Evolutionary conservation across 805 yeast genomes (phyloP).

Genomic region (Kazachstania africana): DNA sequence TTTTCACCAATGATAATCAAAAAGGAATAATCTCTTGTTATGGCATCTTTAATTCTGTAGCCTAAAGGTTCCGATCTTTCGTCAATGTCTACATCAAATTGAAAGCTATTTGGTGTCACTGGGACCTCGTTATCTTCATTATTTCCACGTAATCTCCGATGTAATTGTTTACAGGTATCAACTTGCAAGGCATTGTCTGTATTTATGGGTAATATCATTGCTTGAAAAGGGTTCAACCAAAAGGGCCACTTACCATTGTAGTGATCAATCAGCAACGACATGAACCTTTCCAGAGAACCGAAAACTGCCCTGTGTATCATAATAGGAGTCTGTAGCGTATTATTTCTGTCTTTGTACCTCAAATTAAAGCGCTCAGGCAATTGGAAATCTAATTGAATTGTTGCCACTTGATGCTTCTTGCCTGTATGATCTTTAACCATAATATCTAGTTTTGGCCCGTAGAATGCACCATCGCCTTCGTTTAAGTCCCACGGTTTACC

Average conservation of each 20-base stretch:
- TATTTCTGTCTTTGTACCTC: slow-evolving; percentile 46
- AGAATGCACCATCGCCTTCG: slow-evolving; percentile 92
- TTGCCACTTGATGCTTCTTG: slow-evolving; percentile 87
- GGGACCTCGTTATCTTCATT: slow-evolving; percentile 16
- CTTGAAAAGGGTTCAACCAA: slow-evolving; percentile 92
- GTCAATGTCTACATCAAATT: slow-evolving; percentile 69
- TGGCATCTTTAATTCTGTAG: slow-evolving; percentile 67
- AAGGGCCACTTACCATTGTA: slow-evolving; percentile 94
- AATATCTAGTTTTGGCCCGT: slow-evolving; percentile 93
- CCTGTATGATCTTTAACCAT: slow-evolving; percentile 68
- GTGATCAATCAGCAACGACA: slow-evolving; percentile 84
- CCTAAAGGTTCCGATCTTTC: slow-evolving; percentile 69
- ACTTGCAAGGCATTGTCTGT: slow-evolving; percentile 36
- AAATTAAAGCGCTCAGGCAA: slow-evolving; percentile 76
- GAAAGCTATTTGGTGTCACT: slow-evolving; percentile 45
- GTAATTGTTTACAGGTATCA: slow-evolving; percentile 41
- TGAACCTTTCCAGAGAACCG: slow-evolving; percentile 87
- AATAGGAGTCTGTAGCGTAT: slow-evolving; percentile 58
- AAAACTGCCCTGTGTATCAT: slow-evolving; percentile 92
- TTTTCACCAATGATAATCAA: slow-evolving; percentile 80
- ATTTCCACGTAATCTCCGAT: slow-evolving; percentile 37
- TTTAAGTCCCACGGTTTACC: slow-evolving; percentile 57
- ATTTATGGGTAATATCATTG: slow-evolving; percentile 69
- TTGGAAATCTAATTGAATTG: slow-evolving; percentile 91
- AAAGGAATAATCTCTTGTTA: slow-evolving; percentile 61